phyloP scores from a whole-genome alignment of 257 asterid genomes.

The Primulina eburnea region DNA sequence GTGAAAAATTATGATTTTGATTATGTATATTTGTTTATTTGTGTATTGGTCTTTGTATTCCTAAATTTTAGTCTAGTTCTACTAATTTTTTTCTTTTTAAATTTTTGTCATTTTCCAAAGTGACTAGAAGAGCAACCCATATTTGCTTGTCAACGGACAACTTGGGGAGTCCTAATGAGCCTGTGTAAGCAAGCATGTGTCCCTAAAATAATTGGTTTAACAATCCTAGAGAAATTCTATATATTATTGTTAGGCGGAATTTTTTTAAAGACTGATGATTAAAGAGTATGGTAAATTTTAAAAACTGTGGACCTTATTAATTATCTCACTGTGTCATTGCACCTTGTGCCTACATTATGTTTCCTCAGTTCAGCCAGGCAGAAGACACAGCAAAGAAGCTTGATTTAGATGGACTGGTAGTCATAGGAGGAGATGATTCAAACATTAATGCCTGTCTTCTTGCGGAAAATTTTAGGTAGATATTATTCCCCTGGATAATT shows the following conservation, averaged over 20 bases:
- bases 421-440: constrained; percentile 99
- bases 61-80: too few species aligned
- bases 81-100: too few species aligned
- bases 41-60: too few species aligned
- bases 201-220: background rate
- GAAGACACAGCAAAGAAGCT: constrained; percentile 86
- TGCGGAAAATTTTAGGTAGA: constrained; percentile 75
- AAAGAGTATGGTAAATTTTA: background rate
- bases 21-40: too few species aligned
- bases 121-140: too few species aligned
- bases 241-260: background rate
- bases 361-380: constrained; percentile 90
- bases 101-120: too few species aligned
- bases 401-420: constrained; percentile 95
- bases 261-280: background rate
- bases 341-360: background rate
- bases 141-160: too few species aligned
- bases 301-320: background rate
- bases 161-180: background rate
- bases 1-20: too few species aligned
- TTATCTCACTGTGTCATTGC: background rate
- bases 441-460: constrained; percentile 98
- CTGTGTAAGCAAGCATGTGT: background rate
- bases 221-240: too few species aligned
- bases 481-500: background rate